Evolutionary conservation across 2,329 filamentous ascomycete species (phyloP), one percentile per base, ranked within the genome.

Genomic region (Fusarium sp.): DNA sequence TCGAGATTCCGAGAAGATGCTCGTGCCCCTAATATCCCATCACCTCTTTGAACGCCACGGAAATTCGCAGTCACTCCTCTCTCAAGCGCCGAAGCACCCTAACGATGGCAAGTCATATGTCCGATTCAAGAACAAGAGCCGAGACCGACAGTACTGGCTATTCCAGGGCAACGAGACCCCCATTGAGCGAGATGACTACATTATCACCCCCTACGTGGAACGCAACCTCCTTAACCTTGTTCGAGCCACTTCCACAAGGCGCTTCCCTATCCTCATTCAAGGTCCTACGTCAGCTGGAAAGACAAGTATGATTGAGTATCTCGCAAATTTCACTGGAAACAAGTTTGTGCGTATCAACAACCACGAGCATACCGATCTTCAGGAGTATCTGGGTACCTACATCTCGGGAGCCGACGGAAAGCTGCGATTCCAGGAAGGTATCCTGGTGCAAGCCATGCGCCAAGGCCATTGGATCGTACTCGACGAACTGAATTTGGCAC

Each of bases 311-410:
- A 97, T 99, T 48, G 96, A 98, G 83, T 98, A 98, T 81, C 88
- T 99, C 41, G 96, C 97, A n/a, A 97, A 97, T 79, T 93, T 94
- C 65, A 98, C 95, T 34, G 97, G 97, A 5, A 98, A 99, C 81
- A 97, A 94, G 80, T 99, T 98, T 80, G 95, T 99, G 50, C 92
- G 97, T 70, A 99, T 99, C 87, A 99, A 99, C 85, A 99, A 99
- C 77, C 97, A 99, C 83, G 97, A 99, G 81, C 97, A 99, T 80
- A 99, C 97, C 0, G 97, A 99, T 82, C 86, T 99, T 41, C 97
- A 99, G 82, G 97, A 99, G 81, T 99, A 99, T 79, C 86, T 99
- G 7, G 97, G 97, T 20, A 97, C 95, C 0, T 99, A 99, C 77
- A 87, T 98, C 1, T 98, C 97, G 3, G 94, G 92, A 27, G 84